phyloP scores from a whole-genome alignment of 805 yeast genomes.

The Monosporozyma unispora region DNA sequence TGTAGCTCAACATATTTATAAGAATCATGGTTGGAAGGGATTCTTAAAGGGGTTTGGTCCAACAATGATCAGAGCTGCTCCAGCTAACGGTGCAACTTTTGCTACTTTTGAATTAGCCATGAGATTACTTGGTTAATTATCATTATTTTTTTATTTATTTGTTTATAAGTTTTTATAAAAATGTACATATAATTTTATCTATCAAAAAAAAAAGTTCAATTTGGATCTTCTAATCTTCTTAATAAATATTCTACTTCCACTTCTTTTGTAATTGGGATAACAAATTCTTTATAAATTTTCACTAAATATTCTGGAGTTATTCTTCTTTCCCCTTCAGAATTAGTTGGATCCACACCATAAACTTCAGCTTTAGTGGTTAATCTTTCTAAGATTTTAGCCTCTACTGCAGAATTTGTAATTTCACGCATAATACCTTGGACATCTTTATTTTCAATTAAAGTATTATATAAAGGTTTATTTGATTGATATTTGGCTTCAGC shows the following conservation, averaged over 20 bases:
- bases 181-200: neutral
- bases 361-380: slow-evolving; percentile 71
- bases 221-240: slow-evolving; percentile 53
- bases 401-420: slow-evolving; percentile 84
- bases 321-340: slow-evolving; percentile 64
- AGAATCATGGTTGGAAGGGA: slow-evolving; percentile 57
- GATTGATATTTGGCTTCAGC: slow-evolving; percentile 86
- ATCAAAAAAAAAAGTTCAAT: neutral
- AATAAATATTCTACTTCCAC: slow-evolving; percentile 90
- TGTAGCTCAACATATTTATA: slow-evolving; percentile 46
- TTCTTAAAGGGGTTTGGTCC: slow-evolving; percentile 89
- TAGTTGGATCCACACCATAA: slow-evolving; percentile 82
- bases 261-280: slow-evolving; percentile 89
- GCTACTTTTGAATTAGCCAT: slow-evolving; percentile 87
- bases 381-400: slow-evolving; percentile 70
- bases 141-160: neutral
- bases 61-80: slow-evolving; percentile 91
- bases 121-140: slow-evolving; percentile 48
- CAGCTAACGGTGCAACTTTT: slow-evolving; percentile 96
- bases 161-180: neutral
- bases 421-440: slow-evolving; percentile 63
- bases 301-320: slow-evolving; percentile 79
- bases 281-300: slow-evolving; percentile 72
- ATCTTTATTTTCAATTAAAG: slow-evolving; percentile 58
- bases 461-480: slow-evolving; percentile 54